phyloP scores from a whole-genome alignment of 139 green algal species.

The Chlorella sp. region DNA sequence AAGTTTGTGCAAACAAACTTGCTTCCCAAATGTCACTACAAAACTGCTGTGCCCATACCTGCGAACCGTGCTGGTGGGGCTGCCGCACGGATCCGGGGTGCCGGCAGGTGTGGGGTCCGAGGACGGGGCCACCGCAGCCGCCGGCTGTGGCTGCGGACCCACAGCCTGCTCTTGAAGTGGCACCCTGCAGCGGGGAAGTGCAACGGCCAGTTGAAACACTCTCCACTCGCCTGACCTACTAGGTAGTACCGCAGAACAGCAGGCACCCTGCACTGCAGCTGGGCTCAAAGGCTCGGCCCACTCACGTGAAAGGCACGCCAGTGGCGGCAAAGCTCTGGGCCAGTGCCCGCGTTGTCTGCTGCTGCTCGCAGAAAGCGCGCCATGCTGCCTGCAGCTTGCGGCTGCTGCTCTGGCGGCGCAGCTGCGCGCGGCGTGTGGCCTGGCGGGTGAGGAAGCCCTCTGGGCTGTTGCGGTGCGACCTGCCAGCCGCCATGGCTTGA shows the following conservation, averaged over 20 bases:
- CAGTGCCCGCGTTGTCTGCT: conserved; percentile 38
- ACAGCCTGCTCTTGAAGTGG: not conserved
- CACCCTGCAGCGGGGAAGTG: not conserved
- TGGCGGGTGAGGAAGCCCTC: conserved; percentile 30
- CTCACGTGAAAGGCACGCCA: conserved; percentile 27
- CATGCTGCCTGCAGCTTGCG: conserved; percentile 49
- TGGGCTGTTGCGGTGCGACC: not conserved
- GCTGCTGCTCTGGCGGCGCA: conserved; percentile 39
- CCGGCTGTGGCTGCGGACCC: not conserved
- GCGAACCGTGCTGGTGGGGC: conserved; percentile 27
- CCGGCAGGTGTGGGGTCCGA: conserved; percentile 2
- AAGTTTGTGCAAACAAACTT: not conserved
- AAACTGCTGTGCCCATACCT: not conserved
- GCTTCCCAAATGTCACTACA: no score
- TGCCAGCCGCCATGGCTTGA: not conserved
- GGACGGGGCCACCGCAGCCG: not conserved
- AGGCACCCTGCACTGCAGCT: no score
- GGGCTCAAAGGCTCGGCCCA: no score
- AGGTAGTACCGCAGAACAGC: no score
- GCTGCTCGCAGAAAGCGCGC: conserved; percentile 29
- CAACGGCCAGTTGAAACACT: not conserved
- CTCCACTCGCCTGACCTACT: no score
- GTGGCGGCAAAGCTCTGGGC: conserved; percentile 36
- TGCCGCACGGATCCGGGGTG: conserved; percentile 23
- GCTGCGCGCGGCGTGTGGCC: conserved; percentile 19